These are phyloP conservation scores for Pelargonium nanum DNA, from an alignment of 345 rosid species.

Conservation along the genomic window DNA sequence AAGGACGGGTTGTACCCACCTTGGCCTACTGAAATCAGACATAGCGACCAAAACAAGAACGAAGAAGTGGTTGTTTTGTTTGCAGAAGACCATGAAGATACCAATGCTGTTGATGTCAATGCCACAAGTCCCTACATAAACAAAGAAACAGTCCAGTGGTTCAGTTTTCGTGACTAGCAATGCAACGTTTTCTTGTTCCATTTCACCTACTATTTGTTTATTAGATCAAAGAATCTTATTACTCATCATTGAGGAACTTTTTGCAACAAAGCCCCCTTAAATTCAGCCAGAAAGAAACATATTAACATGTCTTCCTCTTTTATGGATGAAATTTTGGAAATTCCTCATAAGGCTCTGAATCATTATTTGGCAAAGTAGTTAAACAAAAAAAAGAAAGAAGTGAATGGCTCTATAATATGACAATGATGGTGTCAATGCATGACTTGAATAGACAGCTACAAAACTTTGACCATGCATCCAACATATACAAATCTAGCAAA, in stretches of 20 bases:
- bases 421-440: no score
- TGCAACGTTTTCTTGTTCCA: not conserved
- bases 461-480: not conserved
- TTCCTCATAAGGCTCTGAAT: no score
- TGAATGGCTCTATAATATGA: no score
- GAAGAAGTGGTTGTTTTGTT: conserved; percentile 29
- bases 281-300: not conserved
- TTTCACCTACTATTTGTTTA: not conserved
- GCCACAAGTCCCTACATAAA: conserved; percentile 63
- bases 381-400: no score
- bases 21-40: conserved; percentile 65
- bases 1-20: conserved; percentile 83
- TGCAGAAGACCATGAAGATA: conserved; percentile 33
- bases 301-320: not conserved
- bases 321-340: not conserved
- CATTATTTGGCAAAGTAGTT: no score
- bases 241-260: not conserved
- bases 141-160: conserved; percentile 4
- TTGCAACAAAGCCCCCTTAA: not conserved
- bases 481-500: no score
- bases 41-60: conserved; percentile 63
- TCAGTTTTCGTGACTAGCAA: not conserved
- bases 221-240: no score
- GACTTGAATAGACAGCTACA: no score
- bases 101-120: conserved; percentile 64